Percentiles rank a stretch among this genome's conserved stretches.
phyloP scores from a whole-genome alignment of 768 basidiomycete species.

The Podaxis mareebaensis region DNA sequence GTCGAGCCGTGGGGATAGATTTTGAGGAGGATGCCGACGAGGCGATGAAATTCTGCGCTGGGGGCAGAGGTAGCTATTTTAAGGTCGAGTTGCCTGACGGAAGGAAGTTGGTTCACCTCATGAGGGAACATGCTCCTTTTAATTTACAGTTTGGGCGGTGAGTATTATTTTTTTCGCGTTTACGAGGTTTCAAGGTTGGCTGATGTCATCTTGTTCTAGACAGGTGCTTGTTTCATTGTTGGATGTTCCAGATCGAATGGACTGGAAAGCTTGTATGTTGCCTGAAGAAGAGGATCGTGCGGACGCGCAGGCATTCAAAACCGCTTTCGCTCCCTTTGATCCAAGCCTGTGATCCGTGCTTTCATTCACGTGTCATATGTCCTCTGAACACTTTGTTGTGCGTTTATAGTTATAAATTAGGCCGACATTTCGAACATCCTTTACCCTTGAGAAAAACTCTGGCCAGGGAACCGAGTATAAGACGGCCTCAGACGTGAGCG shows the following conservation, averaged over 20 bases:
- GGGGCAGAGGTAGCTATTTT: constrained; percentile 78
- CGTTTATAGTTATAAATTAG: neutral
- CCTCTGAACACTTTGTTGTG: neutral
- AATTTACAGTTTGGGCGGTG: constrained; percentile 94
- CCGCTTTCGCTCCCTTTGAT: constrained; percentile 77
- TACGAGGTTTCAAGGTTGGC: neutral
- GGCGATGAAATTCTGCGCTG: constrained; percentile 53
- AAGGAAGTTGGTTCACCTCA: constrained; percentile 79
- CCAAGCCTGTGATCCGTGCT: constrained; percentile 31
- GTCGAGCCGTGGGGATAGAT: constrained; percentile 61
- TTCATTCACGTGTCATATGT: neutral
- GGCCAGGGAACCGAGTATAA: no score
- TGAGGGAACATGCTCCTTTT: constrained; percentile 78
- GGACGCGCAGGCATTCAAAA: constrained; percentile 83
- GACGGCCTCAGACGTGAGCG: constrained; percentile 20
- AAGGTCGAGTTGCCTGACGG: constrained; percentile 89
- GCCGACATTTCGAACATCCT: neutral
- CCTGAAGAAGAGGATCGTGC: constrained; percentile 83
- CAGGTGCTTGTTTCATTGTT: constrained; percentile 80
- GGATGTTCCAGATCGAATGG: constrained; percentile 72
- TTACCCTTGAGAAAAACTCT: neutral
- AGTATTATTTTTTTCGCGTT: constrained; percentile 24
- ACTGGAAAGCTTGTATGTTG: constrained; percentile 90
- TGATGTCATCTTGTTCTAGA: constrained; percentile 41
- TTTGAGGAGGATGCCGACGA: constrained; percentile 74